Evolutionary conservation across 257 asterid genomes (phyloP), one percentile per base, ranked within the genome.

Genomic region (Galeopsis tetrahit): DNA sequence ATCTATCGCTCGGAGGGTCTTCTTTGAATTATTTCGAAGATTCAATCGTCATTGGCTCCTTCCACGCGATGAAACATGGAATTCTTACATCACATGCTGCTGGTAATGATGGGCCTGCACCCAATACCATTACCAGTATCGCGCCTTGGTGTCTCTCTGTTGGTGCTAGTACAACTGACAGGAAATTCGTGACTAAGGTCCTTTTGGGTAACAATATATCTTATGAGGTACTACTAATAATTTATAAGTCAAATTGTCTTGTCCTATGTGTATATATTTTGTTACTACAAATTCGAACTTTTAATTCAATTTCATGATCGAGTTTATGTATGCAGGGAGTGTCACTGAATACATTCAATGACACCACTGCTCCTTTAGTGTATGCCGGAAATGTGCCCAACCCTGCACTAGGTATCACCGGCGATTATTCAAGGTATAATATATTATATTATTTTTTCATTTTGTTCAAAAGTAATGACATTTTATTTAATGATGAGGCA

Each of bases 1-100:
- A 10, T 81, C 85, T 84, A 4, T 81, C 88, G 0, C 55, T 83
- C 0, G 90, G 88, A 43, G 84, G 82, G 2, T 57, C 9, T 31
- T n/a, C 21, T 9, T 65, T 78, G 15, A 0, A 81, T 33, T 83
- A 83, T 74, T 79, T 78, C 9, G 68, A 67, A 1, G 86, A 81
- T 65, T 53, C 84, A 2, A 79, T 81, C 3, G 86, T 84, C 7
- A 84, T 81, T 10, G 88, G 86, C 2, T 81, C 86, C 4, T 84
- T 81, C 57, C 86, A 81, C 32, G 77, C 84, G 40, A 81, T 84
- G 88, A 81, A 78, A 60, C 42, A 70, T 7, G 86, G 86, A n/a
- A 35, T 81, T 6, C 75, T 84, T 8, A 76, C 86, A 0, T 81
- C 83, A 4, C 76, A 79, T 61, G 58, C 88, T 4, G 86, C 84